phyloP scores from a whole-genome alignment of 352 stramenopile species.

The Phytopythium kandeliae region DNA sequence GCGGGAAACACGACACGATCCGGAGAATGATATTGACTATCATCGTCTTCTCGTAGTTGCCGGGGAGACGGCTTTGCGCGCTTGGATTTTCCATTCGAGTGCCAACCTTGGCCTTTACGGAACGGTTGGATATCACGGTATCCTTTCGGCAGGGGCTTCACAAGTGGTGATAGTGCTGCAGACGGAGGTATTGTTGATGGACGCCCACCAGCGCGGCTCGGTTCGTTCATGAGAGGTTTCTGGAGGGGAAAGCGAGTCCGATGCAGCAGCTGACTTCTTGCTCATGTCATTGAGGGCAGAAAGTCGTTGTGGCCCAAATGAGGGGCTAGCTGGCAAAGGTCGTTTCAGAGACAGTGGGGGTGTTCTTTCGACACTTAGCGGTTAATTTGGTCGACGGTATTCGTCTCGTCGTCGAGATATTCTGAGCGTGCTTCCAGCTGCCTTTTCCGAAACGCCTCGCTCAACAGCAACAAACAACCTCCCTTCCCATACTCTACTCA shows the following conservation, averaged over 20 bases:
- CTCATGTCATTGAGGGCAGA: neutral
- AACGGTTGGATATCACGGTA: constrained; percentile 70
- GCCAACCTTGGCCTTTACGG: constrained; percentile 60
- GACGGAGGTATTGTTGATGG: neutral
- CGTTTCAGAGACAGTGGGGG: no score
- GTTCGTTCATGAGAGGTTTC: constrained; percentile 2
- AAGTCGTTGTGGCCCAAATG: neutral
- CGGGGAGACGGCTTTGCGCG: neutral
- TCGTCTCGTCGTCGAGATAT: no score
- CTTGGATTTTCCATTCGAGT: constrained; percentile 41
- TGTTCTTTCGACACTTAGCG: no score
- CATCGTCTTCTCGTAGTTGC: constrained; percentile 9
- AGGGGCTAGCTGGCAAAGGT: no score
- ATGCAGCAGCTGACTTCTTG: neutral
- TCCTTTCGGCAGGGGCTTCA: constrained; percentile 48
- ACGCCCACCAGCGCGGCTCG: neutral
- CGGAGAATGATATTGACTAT: constrained; percentile 10
- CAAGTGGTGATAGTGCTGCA: constrained; percentile 42
- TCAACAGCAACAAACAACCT: no score
- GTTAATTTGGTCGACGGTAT: no score
- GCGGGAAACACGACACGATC: constrained; percentile 44
- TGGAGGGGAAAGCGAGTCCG: neutral
- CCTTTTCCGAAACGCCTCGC: no score
- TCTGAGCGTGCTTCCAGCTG: no score
- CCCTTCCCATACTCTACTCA: neutral